These are phyloP conservation scores for Cyanodermella asteris DNA, from an alignment of 2,329 filamentous ascomycete genomes.

Conservation along the genomic window DNA sequence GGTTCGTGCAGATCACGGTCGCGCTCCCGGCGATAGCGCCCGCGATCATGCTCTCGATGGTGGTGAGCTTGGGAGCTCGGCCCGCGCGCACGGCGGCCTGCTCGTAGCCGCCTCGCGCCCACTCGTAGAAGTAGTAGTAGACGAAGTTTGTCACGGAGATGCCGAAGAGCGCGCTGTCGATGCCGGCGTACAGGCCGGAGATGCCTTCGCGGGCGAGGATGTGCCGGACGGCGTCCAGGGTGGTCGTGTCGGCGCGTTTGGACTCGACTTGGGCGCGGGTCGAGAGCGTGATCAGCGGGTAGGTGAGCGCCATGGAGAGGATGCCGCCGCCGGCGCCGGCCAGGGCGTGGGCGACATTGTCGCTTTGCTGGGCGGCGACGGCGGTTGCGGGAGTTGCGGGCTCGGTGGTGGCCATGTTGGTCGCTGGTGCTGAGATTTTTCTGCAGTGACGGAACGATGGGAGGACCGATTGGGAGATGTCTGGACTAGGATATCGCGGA, in stretches of 20 bases:
- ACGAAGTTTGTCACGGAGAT: slow-evolving; percentile 99
- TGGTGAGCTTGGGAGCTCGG: slow-evolving; percentile 64
- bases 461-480: too few species aligned
- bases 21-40: slow-evolving; percentile 84
- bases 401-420: too few species aligned
- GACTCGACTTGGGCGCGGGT: slow-evolving; percentile 96
- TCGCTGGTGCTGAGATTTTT: too few species aligned
- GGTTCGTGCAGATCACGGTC: slow-evolving; percentile 90
- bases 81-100: slow-evolving; percentile 50
- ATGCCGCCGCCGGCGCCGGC: slow-evolving; percentile 85
- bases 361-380: slow-evolving; percentile 61
- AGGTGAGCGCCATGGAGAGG: slow-evolving; percentile 84
- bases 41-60: slow-evolving; percentile 82
- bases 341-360: slow-evolving; percentile 90
- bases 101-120: slow-evolving; percentile 70
- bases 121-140: slow-evolving; percentile 99
- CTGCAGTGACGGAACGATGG: too few species aligned
- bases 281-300: slow-evolving; percentile 90
- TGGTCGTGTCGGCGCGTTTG: slow-evolving; percentile 68
- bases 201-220: slow-evolving; percentile 87
- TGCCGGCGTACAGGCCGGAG: slow-evolving; percentile 69
- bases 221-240: slow-evolving; percentile 58
- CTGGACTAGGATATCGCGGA: too few species aligned
- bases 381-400: slow-evolving; percentile 30
- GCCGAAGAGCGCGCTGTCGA: slow-evolving; percentile 86